Evolutionary conservation across 306 rosid species (phyloP).

Genomic region (Astragalus glycyphyllos): DNA sequence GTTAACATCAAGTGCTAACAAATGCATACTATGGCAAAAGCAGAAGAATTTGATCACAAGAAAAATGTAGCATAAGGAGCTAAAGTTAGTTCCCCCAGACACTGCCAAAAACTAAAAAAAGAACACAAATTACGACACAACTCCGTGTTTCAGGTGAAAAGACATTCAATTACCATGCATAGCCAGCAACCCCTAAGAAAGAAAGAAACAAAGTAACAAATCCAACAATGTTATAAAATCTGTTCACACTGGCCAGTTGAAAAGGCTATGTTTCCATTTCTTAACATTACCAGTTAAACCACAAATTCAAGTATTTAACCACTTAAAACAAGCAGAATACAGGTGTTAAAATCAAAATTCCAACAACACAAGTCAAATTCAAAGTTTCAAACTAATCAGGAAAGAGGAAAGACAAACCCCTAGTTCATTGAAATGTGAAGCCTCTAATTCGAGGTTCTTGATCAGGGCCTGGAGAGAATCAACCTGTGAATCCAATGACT

Average conservation of each 20-base stretch:
- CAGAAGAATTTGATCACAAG: constrained; percentile 9
- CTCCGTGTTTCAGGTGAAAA: neutral
- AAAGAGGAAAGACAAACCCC: constrained; percentile 42
- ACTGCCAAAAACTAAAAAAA: neutral
- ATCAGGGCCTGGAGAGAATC: constrained; percentile 68
- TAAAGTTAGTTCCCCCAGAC: constrained; percentile 14
- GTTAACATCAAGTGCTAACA: constrained; percentile 23
- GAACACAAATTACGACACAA: neutral
- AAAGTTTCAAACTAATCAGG: neutral
- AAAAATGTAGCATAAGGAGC: constrained; percentile 13
- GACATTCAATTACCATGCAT: neutral
- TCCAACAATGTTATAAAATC: neutral
- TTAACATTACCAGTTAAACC: neutral
- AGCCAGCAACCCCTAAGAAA: neutral
- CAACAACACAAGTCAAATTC: neutral
- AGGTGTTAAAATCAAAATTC: neutral
- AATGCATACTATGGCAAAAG: constrained; percentile 21
- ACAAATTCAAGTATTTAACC: neutral
- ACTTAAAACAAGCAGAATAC: neutral
- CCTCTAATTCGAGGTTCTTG: constrained; percentile 68
- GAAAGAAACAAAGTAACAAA: neutral
- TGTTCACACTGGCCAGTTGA: neutral
- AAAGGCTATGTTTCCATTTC: neutral
- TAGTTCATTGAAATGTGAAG: constrained; percentile 69
- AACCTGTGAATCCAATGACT: constrained; percentile 68